Conservation (phyloP, 345 rosid genomes). For the Linum tenue region DNA sequence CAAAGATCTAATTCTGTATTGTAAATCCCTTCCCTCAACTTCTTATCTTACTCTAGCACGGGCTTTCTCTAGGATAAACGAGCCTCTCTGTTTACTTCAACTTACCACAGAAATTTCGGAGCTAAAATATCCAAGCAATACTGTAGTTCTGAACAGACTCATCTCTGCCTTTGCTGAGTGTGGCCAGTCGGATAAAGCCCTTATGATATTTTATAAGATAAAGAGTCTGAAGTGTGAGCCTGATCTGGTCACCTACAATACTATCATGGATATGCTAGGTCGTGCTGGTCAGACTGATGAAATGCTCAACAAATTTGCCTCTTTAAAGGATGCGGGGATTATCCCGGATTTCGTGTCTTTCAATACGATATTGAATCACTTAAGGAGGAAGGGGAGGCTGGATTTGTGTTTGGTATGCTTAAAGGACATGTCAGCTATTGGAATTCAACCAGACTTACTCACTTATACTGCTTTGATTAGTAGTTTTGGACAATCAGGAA, state of each 20-base stretch:
- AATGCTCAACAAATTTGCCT: constrained; percentile 43
- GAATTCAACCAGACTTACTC: constrained; percentile 64
- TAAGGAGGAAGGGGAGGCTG: constrained; percentile 57
- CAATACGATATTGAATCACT: constrained; percentile 58
- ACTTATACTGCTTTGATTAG: constrained; percentile 71
- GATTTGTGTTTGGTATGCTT: constrained; percentile 48
- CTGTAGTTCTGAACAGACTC: constrained; percentile 43
- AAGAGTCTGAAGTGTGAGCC: constrained; percentile 41
- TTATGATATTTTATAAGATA: constrained; percentile 42
- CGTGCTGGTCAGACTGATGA: constrained; percentile 46
- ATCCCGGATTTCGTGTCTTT: constrained; percentile 51
- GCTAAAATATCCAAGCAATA: constrained; percentile 32
- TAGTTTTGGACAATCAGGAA: constrained; percentile 64
- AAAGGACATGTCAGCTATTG: constrained; percentile 48
- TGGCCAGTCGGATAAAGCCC: constrained; percentile 56
- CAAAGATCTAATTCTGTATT: constrained; percentile 32
- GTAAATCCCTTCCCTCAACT: constrained; percentile 38
- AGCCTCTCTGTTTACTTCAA: constrained; percentile 26
- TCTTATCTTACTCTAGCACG: constrained; percentile 51
- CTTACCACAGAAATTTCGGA: constrained; percentile 43
- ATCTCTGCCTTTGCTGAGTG: constrained; percentile 58
- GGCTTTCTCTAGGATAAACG: constrained; percentile 37
- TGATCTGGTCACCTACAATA: constrained; percentile 64
- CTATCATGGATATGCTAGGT: constrained; percentile 56
- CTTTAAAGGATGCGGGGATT: constrained; percentile 59